A percentile compares a stretch with the other conserved stretches of the same genome.
These are phyloP conservation scores for Kwoniella sp. DNA, from an alignment of 768 basidiomycete species.

Conservation along the genomic window DNA sequence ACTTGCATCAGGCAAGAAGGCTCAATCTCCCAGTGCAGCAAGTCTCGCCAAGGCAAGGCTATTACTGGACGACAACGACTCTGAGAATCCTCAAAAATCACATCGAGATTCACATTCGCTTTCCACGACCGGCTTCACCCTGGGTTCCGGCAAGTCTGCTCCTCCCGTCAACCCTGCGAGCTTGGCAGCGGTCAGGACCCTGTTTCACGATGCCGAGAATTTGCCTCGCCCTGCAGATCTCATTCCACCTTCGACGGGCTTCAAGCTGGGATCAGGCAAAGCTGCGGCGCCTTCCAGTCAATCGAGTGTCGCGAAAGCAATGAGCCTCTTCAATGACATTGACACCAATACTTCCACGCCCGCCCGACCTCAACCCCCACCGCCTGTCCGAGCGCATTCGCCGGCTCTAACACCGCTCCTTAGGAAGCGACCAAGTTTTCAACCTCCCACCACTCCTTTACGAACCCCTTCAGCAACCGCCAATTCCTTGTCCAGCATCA, in stretches of 20 bases:
- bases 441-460: conserved; percentile 3
- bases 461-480: conserved; percentile 21
- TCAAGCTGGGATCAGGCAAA: conserved; percentile 26
- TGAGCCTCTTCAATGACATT: conserved; percentile 18
- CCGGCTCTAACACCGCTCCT: background rate
- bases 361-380: background rate
- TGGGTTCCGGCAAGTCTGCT: conserved; percentile 23
- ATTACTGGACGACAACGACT: background rate
- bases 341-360: conserved; percentile 12
- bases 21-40: background rate
- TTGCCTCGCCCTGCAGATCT: background rate
- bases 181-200: background rate
- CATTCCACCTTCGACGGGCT: conserved; percentile 2
- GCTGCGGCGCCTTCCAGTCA: conserved; percentile 15
- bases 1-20: background rate
- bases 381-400: background rate
- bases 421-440: background rate
- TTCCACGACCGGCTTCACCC: conserved; percentile 16
- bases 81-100: background rate
- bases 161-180: background rate
- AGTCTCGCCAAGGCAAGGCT: background rate
- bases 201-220: conserved; percentile 1
- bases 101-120: background rate
- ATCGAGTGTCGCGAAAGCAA: conserved; percentile 8
- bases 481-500: conserved; percentile 13